These are phyloP conservation scores for Penicillium samsonianum DNA, from an alignment of 495 filamentous ascomycete genomes.

Conservation along the genomic window DNA sequence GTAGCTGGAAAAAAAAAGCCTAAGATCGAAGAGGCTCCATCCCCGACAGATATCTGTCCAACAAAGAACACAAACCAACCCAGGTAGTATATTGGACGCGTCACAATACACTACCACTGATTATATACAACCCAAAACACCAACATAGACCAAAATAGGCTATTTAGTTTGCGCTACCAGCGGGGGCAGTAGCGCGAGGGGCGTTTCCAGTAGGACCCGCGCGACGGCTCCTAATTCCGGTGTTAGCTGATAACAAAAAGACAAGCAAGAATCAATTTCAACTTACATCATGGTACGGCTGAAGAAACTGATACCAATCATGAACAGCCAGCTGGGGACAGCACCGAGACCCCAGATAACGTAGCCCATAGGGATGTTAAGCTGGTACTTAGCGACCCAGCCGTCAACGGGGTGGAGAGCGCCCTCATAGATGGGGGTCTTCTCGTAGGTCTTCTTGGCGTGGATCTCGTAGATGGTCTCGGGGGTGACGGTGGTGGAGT, in stretches of 20 bases:
- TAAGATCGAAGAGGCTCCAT: slow-evolving; percentile 1
- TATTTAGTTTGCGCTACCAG: slow-evolving; percentile 31
- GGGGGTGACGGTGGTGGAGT: slow-evolving; percentile 63
- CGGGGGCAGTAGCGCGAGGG: slow-evolving; percentile 26
- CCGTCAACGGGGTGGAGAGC: slow-evolving; percentile 81
- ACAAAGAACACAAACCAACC: slow-evolving; percentile 19
- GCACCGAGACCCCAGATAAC: slow-evolving; percentile 57
- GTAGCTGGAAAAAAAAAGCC: slow-evolving; percentile 9
- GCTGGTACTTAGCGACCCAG: slow-evolving; percentile 60
- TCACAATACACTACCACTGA: slow-evolving; percentile 14
- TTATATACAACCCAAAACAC: slow-evolving; percentile 31
- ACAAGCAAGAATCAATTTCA: slow-evolving; percentile 18
- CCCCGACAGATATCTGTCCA: slow-evolving; percentile 3
- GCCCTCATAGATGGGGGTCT: slow-evolving; percentile 62
- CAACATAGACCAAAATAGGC: slow-evolving; percentile 7
- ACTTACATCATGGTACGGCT: slow-evolving; percentile 88
- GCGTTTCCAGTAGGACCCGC: slow-evolving; percentile 35
- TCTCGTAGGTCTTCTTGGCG: slow-evolving; percentile 59
- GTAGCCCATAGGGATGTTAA: slow-evolving; percentile 70
- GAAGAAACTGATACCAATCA: slow-evolving; percentile 80
- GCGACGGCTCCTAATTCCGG: slow-evolving; percentile 45
- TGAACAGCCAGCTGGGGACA: slow-evolving; percentile 69
- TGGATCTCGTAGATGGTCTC: slow-evolving; percentile 65
- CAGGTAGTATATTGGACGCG: slow-evolving; percentile 19
- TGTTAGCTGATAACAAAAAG: slow-evolving; percentile 1